Evolutionary conservation across 495 filamentous ascomycete genomes (phyloP), one percentile per base, ranked within the genome.

Genomic region (Lindgomyces ingoldianus): DNA sequence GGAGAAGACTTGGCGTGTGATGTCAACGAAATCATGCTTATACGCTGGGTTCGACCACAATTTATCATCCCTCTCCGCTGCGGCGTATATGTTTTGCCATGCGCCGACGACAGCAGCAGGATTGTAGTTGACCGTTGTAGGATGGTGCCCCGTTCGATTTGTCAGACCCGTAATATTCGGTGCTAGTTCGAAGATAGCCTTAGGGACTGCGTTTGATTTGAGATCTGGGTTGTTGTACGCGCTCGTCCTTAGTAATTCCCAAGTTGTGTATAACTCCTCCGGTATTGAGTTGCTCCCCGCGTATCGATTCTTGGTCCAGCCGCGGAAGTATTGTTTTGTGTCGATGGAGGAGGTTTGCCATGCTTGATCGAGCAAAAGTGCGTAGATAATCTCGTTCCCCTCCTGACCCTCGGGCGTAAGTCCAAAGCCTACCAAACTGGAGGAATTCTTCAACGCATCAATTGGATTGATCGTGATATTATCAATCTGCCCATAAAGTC

Each of bases 381-480:
- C 73, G 57, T 83, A 83, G 57, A 83, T 75, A 57, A 84, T 78
- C 44, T 84, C 80, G 55, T 84, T 84, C n/a, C 80, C 80, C 58
- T 83, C 81, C 56, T 82, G 81, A 4, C 80, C 81, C 60, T 82
- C 81, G 54, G 78, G 77, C 9, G 76, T 80, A 18, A 80, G 69
- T 4, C 80, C 79, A 42, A 80, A 79, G 6, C 81, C 81, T 16
- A 80, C 73, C 44, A 82, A 60, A 6, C 72, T 75, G 3, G 70
- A 70, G 0, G 75, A 76, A 36, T 75, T 73, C 16, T 67, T 52
- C 1, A 78, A 68, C 0, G 81, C 81, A 48, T 79, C 72, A 11
- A 81, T 78, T 0, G 80, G 72, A 53, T 81, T 78, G 41, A 74
- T 67, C 0, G 80, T 83, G 24, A 82, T 66, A 21, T 83, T 83